Conservation (phyloP, 2,329 filamentous ascomycete genomes). For the Hymenoscyphus fructigenus region DNA sequence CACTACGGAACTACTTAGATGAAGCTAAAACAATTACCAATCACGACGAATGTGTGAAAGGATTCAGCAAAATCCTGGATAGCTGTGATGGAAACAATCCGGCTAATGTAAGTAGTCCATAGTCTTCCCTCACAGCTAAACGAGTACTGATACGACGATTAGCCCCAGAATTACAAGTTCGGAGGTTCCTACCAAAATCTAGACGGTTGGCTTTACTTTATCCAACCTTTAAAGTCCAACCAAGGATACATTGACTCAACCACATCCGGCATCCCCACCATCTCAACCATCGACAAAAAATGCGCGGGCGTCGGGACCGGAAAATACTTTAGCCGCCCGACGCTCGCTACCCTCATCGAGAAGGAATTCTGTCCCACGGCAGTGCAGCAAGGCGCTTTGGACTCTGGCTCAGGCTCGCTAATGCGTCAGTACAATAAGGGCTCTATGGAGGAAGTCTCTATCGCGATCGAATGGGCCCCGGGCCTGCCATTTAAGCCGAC, state of each 20-base stretch:
- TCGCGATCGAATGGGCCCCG: not conserved
- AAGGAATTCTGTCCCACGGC: not conserved
- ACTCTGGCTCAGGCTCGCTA: not conserved
- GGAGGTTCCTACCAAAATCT: no score
- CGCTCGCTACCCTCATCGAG: not conserved
- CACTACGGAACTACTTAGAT: no score
- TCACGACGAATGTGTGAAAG: no score
- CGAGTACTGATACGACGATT: no score
- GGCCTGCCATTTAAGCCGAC: not conserved
- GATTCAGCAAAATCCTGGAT: no score
- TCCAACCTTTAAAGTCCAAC: no score
- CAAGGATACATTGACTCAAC: not conserved
- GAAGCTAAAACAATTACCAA: no score
- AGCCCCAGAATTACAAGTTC: no score
- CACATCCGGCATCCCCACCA: not conserved
- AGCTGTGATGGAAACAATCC: no score
- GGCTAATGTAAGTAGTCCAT: no score
- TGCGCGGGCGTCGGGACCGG: not conserved
- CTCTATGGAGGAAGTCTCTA: not conserved
- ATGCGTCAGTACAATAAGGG: not conserved
- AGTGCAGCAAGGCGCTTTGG: not conserved
- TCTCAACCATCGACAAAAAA: not conserved
- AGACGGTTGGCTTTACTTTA: no score
- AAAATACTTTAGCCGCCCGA: not conserved
- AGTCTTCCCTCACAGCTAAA: no score